Conservation (phyloP, 345 rosid genomes). For the Rhodamnia rubescens region DNA sequence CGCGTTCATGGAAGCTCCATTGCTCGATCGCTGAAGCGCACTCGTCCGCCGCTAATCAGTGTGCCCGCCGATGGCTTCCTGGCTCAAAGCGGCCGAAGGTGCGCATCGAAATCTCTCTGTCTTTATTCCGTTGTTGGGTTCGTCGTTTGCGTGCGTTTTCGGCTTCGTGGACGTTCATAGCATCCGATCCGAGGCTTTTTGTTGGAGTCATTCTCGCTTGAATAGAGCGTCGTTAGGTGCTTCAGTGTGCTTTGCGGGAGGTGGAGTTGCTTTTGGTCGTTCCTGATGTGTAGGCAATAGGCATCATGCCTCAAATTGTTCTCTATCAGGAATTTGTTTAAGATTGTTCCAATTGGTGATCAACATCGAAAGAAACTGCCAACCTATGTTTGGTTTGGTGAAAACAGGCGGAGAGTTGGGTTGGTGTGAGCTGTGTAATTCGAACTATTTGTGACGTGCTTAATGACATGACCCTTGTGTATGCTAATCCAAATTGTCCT, state of each 20-base stretch:
- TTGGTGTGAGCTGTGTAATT: not conserved
- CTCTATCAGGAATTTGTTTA: not conserved
- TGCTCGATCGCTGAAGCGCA: conserved; percentile 16
- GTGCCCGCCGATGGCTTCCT: conserved; percentile 54
- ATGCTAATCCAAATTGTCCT: not conserved
- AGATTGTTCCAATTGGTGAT: not conserved
- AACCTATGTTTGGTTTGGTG: not conserved
- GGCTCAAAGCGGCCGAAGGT: conserved; percentile 99
- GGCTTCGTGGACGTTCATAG: not conserved
- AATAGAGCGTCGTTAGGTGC: not conserved
- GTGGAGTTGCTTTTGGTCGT: not conserved
- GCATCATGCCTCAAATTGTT: not conserved
- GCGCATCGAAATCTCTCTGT: conserved; percentile 1
- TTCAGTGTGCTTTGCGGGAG: not conserved
- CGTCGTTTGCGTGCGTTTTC: not conserved
- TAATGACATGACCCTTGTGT: not conserved
- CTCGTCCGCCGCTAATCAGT: conserved; percentile 3
- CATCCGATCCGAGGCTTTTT: not conserved
- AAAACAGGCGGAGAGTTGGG: not conserved
- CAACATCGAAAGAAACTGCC: not conserved
- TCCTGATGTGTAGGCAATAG: not conserved
- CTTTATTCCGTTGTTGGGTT: not conserved
- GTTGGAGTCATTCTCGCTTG: not conserved
- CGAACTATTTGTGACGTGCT: not conserved
- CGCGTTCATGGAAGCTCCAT: conserved; percentile 31